Base-by-base conservation (phyloP, 2,329 filamentous ascomycete genomes). In the Hypoxylon sp. region DNA sequence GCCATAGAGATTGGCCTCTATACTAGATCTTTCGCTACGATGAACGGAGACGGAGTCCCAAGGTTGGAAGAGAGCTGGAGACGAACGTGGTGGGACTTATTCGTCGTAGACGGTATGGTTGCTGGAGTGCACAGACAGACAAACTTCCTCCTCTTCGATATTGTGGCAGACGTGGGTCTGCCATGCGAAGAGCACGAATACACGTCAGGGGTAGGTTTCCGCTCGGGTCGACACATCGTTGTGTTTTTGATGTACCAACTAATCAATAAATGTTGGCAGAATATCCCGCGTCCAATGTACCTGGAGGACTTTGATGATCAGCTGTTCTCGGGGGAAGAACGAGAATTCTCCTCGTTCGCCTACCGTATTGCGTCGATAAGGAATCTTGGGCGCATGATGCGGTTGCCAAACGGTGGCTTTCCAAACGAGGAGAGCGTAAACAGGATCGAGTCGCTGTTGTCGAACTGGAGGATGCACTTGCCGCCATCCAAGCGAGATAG, bases 31-130 rank as follows among this genome's bases (percentile, higher is more conserved):
- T 97, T 90, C 77, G 90, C 93, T 0, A 80, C 85, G 0, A 80
- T 85, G 4, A 84, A 93, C 73, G 90, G 91, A 14, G 83, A 85
- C 30, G 88, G 89, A 4, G 88, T 91, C 66, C 84, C 88, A 0
- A 84, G 94, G 1, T 78, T 95, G 2, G 92, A 95, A 77, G 95
- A 98, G 79, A 93, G 91, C 77, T 91, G 93, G 88, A 88, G 94
- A 17, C 86, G 95, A 65, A 98, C 94, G 1, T 98, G 94, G 94
- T 98, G 95, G 95, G 94, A 89, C 69, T 77, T 89, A 3, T 95
- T 91, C 76, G 87, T 93, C n/a, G 87, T 93, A 13, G 94, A 97
- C 77, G 93, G 91, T 61, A 91, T 97, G 86, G 86, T 97, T 72
- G 92, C 93, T 4, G 93, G 92, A 2, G 90, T 97, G 72, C 92